Percentiles rank a stretch among this genome's conserved stretches.
Evolutionary conservation across 805 yeast species (phyloP).

Genomic region (Kluyveromyces lactis): DNA sequence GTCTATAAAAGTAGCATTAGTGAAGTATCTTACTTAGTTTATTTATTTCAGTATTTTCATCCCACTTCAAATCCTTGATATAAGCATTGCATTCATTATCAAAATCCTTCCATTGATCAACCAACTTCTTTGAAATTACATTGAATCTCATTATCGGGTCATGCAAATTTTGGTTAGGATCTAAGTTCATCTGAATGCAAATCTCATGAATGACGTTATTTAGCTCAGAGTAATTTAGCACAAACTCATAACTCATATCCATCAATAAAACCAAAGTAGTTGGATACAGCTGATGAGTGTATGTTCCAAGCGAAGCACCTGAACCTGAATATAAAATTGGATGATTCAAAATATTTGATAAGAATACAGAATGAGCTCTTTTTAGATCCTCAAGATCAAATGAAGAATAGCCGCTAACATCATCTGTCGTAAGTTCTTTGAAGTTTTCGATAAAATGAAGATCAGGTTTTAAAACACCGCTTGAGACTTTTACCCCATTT

Average conservation of each 20-base stretch:
- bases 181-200: constrained; percentile 24
- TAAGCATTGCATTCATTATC: constrained; percentile 35
- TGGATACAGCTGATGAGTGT: constrained; percentile 34
- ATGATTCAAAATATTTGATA: constrained; percentile 15
- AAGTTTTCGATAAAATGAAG: constrained; percentile 4
- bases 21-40: constrained; percentile 36
- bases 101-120: constrained; percentile 37
- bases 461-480: constrained; percentile 27
- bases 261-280: constrained; percentile 34
- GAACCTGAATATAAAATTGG: constrained; percentile 1
- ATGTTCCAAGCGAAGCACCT: constrained; percentile 21
- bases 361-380: constrained; percentile 28
- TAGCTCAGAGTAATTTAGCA: constrained; percentile 31
- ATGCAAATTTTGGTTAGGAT: constrained; percentile 18
- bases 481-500: constrained; percentile 20
- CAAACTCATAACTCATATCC: constrained; percentile 33
- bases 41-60: constrained; percentile 40
- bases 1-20: constrained; percentile 6
- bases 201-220: constrained; percentile 30
- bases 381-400: constrained; percentile 45
- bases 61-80: constrained; percentile 45
- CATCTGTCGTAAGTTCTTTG: not conserved
- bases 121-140: constrained; percentile 34
- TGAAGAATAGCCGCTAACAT: constrained; percentile 17
- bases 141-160: constrained; percentile 26